Evolutionary conservation across 2,329 filamentous ascomycete genomes (phyloP).

Genomic region (Lecanicillium sp.): DNA sequence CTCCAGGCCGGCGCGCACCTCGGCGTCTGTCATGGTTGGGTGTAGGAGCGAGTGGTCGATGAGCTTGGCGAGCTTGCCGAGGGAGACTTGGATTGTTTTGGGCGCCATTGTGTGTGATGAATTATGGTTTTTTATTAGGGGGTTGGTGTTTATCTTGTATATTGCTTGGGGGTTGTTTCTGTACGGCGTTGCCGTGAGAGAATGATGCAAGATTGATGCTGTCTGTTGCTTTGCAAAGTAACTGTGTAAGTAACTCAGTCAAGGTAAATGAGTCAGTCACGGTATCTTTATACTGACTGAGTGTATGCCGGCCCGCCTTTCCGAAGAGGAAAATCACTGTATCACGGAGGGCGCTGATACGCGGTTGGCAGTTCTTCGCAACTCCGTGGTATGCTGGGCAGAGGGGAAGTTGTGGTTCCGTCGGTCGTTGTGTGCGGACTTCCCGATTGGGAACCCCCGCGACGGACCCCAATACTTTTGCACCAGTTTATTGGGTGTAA

Average conservation of each 20-base stretch:
- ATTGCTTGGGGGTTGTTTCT: neutral
- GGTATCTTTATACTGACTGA: no score
- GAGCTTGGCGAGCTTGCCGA: conserved; percentile 40
- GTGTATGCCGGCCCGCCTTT: no score
- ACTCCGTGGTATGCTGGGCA: neutral
- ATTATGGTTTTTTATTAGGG: neutral
- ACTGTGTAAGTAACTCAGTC: no score
- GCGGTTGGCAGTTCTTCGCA: neutral
- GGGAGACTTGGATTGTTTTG: conserved; percentile 31
- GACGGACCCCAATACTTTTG: conserved; percentile 1
- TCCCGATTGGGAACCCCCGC: conserved; percentile 22
- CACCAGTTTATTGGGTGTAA: neutral
- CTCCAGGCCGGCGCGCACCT: conserved; percentile 40
- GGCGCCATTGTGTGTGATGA: neutral
- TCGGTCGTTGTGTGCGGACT: conserved; percentile 16
- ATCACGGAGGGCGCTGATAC: neutral
- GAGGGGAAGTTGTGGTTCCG: neutral
- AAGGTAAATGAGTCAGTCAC: no score
- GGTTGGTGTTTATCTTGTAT: conserved; percentile 3
- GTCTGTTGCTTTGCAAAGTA: neutral
- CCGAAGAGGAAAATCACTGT: no score
- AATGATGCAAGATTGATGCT: no score
- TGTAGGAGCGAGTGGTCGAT: conserved; percentile 59
- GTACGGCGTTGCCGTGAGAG: no score
- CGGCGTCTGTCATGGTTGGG: conserved; percentile 51